Conservation (phyloP, 495 filamentous ascomycete genomes). For the Penicillium waksmanii region DNA sequence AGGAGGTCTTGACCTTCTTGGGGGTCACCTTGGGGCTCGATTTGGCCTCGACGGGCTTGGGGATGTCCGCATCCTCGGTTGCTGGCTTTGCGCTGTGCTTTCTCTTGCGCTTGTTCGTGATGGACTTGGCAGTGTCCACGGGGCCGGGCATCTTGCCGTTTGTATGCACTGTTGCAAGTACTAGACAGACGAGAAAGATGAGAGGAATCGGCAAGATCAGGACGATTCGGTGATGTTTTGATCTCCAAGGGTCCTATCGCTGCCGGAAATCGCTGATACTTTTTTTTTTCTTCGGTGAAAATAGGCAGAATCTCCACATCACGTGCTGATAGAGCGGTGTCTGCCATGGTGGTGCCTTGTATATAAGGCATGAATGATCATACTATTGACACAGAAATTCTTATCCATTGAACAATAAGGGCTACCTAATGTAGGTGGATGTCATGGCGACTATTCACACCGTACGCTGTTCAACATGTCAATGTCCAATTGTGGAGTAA, state of each 20-base stretch:
- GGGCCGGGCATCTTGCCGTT: slow-evolving; percentile 37
- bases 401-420: no score
- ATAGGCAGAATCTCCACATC: slow-evolving; percentile 36
- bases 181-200: slow-evolving; percentile 1
- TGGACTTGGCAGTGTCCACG: slow-evolving; percentile 57
- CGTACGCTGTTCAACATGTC: not conserved
- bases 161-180: slow-evolving; percentile 8
- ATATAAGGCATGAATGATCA: slow-evolving; percentile 5
- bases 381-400: no score
- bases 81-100: slow-evolving; percentile 45
- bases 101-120: slow-evolving; percentile 71
- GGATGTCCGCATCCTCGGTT: slow-evolving; percentile 31
- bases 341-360: not conserved
- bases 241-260: slow-evolving; percentile 27
- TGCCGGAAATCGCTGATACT: slow-evolving; percentile 32
- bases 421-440: no score
- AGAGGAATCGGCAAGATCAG: slow-evolving; percentile 4
- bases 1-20: slow-evolving; percentile 27
- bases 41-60: slow-evolving; percentile 33
- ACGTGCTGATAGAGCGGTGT: slow-evolving; percentile 32
- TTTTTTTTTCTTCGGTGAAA: slow-evolving; percentile 37
- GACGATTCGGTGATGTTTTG: slow-evolving; percentile 24
- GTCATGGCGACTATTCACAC: not conserved
- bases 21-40: slow-evolving; percentile 25
- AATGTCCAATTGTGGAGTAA: no score